Evolutionary conservation across 2,329 filamentous ascomycete genomes (phyloP).

Genomic region (Sporothrix brasiliensis): DNA sequence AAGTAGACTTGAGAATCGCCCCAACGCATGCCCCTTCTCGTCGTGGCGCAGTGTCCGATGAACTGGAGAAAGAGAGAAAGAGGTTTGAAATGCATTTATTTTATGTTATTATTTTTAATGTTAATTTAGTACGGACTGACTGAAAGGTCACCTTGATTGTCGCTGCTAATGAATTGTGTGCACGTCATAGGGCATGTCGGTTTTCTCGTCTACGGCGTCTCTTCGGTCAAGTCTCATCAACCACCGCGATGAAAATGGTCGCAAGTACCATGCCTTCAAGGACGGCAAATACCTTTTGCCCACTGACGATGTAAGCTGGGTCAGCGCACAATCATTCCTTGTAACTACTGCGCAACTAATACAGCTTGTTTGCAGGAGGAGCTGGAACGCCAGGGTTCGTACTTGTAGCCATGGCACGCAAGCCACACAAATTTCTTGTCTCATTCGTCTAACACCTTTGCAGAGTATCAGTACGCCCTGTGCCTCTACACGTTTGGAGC

Average conservation of each 20-base stretch:
- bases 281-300: constrained; percentile 47
- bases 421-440: neutral
- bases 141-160: neutral
- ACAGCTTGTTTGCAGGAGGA: constrained; percentile 39
- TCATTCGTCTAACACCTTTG: neutral
- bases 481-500: constrained; percentile 51
- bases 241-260: constrained; percentile 44
- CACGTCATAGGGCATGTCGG: constrained; percentile 38
- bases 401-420: neutral
- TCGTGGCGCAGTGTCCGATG: neutral
- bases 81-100: neutral
- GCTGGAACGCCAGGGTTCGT: constrained; percentile 43
- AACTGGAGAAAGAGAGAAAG: neutral
- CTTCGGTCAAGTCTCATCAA: constrained; percentile 41
- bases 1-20: constrained; percentile 29
- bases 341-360: neutral
- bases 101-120: neutral
- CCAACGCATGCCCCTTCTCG: neutral
- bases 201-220: constrained; percentile 43
- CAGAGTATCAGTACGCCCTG: constrained; percentile 44
- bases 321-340: neutral
- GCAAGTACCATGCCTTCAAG: constrained; percentile 47
- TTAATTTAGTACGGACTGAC: neutral
- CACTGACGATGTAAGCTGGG: constrained; percentile 43
- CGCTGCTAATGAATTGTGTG: neutral